These are phyloP conservation scores for Picochlorum sp. DNA, from an alignment of 139 green algal genomes.

Conservation along the genomic window DNA sequence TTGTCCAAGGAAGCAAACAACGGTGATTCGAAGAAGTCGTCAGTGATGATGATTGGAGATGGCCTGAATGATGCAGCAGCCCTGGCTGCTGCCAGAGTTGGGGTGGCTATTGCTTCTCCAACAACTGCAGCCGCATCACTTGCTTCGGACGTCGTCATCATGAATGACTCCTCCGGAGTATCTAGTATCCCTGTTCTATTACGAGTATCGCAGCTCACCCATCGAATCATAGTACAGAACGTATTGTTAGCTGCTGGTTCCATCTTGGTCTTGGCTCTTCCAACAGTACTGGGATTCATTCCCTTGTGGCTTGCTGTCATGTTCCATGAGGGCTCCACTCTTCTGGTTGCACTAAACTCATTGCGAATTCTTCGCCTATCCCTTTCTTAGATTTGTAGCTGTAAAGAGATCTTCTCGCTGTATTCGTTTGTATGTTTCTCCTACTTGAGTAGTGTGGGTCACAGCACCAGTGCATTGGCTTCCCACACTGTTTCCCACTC, in stretches of 20 bases:
- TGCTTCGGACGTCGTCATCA: conserved; percentile 71
- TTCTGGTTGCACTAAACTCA: conserved; percentile 83
- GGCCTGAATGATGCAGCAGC: conserved; percentile 72
- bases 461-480: no score
- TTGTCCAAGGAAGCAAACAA: background rate
- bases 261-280: conserved; percentile 58
- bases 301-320: conserved; percentile 82
- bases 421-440: no score
- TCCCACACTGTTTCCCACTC: no score
- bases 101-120: conserved; percentile 52
- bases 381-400: background rate
- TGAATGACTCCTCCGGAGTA: conserved; percentile 59
- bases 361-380: conserved; percentile 53
- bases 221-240: conserved; percentile 60
- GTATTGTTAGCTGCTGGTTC: conserved; percentile 62
- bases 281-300: conserved; percentile 68
- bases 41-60: conserved; percentile 74
- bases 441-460: no score
- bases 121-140: conserved; percentile 59
- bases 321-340: conserved; percentile 82
- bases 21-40: conserved; percentile 17
- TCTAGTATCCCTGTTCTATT: conserved; percentile 68
- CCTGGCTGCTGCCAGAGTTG: conserved; percentile 60
- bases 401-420: no score
- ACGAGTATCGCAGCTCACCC: conserved; percentile 43